These are phyloP conservation scores for Hypoxylon sp. DNA, from an alignment of 2,329 filamentous ascomycete species.

Conservation along the genomic window DNA sequence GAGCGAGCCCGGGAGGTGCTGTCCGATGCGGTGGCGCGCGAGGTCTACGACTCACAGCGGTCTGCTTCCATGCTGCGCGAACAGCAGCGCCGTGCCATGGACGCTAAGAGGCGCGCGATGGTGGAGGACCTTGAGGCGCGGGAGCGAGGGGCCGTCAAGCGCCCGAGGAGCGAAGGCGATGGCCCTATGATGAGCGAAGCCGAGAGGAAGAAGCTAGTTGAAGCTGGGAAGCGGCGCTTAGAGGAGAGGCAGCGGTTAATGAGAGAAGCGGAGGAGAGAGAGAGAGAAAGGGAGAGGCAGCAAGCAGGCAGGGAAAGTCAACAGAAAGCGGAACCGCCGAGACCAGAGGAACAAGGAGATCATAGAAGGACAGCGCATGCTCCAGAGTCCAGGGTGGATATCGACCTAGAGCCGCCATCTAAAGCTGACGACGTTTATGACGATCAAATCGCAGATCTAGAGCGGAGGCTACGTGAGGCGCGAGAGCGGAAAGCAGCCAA, in stretches of 20 bases:
- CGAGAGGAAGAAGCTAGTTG: slow-evolving; percentile 54
- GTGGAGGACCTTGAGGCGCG: slow-evolving; percentile 88
- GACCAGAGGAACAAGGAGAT: slow-evolving; percentile 37
- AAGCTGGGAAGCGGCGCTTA: slow-evolving; percentile 56
- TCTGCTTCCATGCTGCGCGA: slow-evolving; percentile 79
- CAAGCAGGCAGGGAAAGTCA: slow-evolving; percentile 18
- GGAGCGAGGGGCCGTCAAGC: slow-evolving; percentile 74
- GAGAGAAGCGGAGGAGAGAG: slow-evolving; percentile 60
- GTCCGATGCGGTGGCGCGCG: slow-evolving; percentile 77
- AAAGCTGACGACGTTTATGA: slow-evolving; percentile 53
- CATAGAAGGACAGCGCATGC: slow-evolving; percentile 53
- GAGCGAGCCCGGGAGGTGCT: slow-evolving; percentile 91
- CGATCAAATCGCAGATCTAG: slow-evolving; percentile 61
- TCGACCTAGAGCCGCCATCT: slow-evolving; percentile 44
- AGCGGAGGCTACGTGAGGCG: slow-evolving; percentile 59
- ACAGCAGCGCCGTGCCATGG: slow-evolving; percentile 80
- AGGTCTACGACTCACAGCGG: slow-evolving; percentile 80
- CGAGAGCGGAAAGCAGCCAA: slow-evolving; percentile 57
- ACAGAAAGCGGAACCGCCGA: slow-evolving; percentile 10
- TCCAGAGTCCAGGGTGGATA: slow-evolving; percentile 29
- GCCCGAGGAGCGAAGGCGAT: slow-evolving; percentile 67
- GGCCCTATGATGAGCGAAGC: slow-evolving; percentile 44
- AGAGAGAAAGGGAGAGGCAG: slow-evolving; percentile 56
- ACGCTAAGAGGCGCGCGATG: slow-evolving; percentile 80
- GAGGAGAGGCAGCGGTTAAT: slow-evolving; percentile 61